Conservation (phyloP, 2,329 filamentous ascomycete genomes). For the Dryadomyces sulphureus region DNA sequence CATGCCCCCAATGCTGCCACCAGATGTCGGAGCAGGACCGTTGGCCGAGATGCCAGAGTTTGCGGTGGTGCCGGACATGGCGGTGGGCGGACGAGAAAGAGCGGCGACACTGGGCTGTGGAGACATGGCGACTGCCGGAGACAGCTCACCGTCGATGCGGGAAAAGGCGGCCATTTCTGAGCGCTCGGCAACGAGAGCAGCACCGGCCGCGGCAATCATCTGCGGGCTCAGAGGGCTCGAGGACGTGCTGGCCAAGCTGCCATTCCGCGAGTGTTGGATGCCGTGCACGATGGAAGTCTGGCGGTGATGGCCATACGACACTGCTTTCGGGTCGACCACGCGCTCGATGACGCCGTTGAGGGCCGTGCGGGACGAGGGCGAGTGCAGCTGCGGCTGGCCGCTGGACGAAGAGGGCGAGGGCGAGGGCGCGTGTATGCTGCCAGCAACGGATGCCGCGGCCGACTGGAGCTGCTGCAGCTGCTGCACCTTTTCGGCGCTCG, state of each 20-base stretch:
- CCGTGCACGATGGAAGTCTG: conserved; percentile 97
- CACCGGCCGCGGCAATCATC: conserved; percentile 58
- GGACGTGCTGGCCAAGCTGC: conserved; percentile 66
- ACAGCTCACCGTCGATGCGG: conserved; percentile 27
- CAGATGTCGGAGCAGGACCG: neutral
- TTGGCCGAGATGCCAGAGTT: neutral
- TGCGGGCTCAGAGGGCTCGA: conserved; percentile 80
- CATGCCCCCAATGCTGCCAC: neutral
- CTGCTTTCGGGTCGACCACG: conserved; percentile 38
- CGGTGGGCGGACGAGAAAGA: conserved; percentile 24
- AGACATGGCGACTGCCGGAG: conserved; percentile 13
- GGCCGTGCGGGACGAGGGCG: conserved; percentile 23
- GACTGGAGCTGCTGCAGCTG: conserved; percentile 15
- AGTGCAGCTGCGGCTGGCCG: conserved; percentile 24
- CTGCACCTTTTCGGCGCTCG: conserved; percentile 40
- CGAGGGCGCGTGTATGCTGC: conserved; percentile 12
- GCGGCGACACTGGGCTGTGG: neutral
- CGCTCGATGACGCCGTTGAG: conserved; percentile 32
- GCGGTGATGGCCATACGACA: conserved; percentile 70
- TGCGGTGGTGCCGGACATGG: conserved; percentile 22
- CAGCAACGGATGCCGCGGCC: neutral
- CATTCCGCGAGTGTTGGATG: conserved; percentile 81
- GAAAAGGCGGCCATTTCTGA: conserved; percentile 30
- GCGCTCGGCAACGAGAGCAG: conserved; percentile 35
- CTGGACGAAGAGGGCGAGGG: conserved; percentile 14